Evolutionary conservation across 2,329 filamentous ascomycete species (phyloP).

Genomic region (Teratosphaeria gauchensis): DNA sequence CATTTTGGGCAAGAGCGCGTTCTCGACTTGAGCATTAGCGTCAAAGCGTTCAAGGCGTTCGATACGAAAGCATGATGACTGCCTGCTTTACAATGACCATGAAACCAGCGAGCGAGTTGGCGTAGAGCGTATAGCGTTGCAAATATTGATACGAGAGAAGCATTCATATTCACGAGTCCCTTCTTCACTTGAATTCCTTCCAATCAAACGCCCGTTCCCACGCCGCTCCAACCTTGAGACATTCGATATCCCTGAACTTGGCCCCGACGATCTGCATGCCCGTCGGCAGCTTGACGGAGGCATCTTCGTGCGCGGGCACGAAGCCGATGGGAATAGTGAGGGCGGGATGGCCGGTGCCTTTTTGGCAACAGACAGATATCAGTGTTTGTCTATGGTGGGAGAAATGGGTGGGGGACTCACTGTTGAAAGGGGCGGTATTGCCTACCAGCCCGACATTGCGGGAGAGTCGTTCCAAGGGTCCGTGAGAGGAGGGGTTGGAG

Average conservation of each 20-base stretch:
- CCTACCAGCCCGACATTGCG: constrained; percentile 9
- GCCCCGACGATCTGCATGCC: constrained; percentile 23
- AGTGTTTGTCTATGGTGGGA: no score
- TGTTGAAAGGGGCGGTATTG: constrained; percentile 12
- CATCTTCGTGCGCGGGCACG: constrained; percentile 9
- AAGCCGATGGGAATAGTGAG: constrained; percentile 35
- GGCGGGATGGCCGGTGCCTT: constrained; percentile 33
- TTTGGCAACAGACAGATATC: not conserved
- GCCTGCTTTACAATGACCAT: not conserved
- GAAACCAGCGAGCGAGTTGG: not conserved
- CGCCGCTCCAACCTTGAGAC: constrained; percentile 10
- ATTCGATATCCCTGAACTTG: constrained; percentile 9
- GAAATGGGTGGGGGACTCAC: not conserved
- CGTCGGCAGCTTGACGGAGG: constrained; percentile 18
- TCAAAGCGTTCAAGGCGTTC: not conserved
- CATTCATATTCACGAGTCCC: not conserved
- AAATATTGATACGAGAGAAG: not conserved
- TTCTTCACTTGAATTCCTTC: constrained; percentile 1
- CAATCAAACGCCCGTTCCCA: constrained; percentile 10
- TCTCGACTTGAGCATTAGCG: constrained; percentile 13
- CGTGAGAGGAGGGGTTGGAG: constrained; percentile 3
- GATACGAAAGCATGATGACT: not conserved
- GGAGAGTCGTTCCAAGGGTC: constrained; percentile 10
- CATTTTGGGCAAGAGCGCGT: constrained; percentile 5
- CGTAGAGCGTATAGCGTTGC: not conserved